Evolutionary conservation across 495 filamentous ascomycete species (phyloP).

Genomic region (Hyaloscypha bicolor): DNA sequence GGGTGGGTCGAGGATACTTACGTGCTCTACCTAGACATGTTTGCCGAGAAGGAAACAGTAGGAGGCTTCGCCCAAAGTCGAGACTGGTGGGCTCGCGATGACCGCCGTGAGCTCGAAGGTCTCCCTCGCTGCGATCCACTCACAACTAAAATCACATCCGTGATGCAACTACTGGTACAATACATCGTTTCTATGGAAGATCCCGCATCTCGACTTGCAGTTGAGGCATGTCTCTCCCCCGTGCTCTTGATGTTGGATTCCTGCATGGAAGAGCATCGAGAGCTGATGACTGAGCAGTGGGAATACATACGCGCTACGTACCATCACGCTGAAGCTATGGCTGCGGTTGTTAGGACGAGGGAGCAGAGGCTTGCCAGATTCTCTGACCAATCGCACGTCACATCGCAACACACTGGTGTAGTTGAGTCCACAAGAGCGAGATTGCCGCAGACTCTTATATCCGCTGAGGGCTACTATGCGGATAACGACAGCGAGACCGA

Average conservation of each 20-base stretch:
- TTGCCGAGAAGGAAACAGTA: background rate
- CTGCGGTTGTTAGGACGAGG: background rate
- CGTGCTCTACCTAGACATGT: background rate
- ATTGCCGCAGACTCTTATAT: too few species aligned
- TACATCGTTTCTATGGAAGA: background rate
- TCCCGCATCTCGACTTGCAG: background rate
- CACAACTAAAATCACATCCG: background rate
- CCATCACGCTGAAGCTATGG: background rate
- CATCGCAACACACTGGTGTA: too few species aligned
- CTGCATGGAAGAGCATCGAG: background rate
- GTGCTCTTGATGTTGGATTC: background rate
- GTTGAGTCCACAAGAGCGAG: too few species aligned
- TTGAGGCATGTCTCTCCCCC: background rate
- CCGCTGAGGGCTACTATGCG: too few species aligned
- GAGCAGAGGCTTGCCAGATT: background rate
- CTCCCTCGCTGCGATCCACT: background rate
- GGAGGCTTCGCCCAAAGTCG: background rate
- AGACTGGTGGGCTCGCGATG: background rate
- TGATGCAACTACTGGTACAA: background rate
- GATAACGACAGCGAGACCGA: too few species aligned
- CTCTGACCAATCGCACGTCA: too few species aligned
- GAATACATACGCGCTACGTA: background rate
- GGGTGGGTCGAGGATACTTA: background rate
- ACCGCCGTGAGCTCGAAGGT: background rate
- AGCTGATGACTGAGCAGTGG: background rate